Percentiles rank a stretch among this genome's conserved stretches.
Evolutionary conservation across 2,329 filamentous ascomycete species (phyloP).

Genomic region (Cladosporium colombiae): DNA sequence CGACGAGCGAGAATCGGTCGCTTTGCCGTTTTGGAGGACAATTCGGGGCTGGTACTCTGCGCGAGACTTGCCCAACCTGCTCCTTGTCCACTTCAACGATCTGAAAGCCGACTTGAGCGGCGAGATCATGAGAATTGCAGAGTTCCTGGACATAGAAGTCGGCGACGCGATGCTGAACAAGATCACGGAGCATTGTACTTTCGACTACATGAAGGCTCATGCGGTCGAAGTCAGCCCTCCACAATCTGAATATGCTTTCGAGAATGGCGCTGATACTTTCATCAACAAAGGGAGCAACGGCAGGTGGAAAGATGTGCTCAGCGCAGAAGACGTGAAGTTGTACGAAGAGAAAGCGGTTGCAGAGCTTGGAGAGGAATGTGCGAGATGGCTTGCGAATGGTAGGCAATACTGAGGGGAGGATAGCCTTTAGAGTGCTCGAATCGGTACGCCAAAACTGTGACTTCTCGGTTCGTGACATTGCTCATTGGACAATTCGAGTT

Average conservation of each 20-base stretch:
- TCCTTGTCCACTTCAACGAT: conserved; percentile 9
- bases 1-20: not conserved
- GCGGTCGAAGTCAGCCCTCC: not conserved
- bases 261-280: conserved; percentile 1
- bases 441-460: too few species aligned
- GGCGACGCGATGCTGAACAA: not conserved
- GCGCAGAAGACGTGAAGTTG: not conserved
- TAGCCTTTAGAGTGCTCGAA: too few species aligned
- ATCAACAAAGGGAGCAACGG: conserved; percentile 2
- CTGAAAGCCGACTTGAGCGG: conserved; percentile 3
- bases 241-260: not conserved
- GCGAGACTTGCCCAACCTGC: conserved; percentile 1
- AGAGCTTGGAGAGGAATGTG: conserved; percentile 8
- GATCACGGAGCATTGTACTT: not conserved
- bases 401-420: too few species aligned
- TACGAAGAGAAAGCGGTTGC: conserved; percentile 4
- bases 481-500: too few species aligned
- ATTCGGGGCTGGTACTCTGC: not conserved
- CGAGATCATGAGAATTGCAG: conserved; percentile 1
- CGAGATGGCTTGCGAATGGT: not conserved
- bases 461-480: too few species aligned
- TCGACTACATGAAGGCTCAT: conserved; percentile 4
- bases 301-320: conserved; percentile 7
- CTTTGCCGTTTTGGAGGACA: not conserved
- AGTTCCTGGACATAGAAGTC: not conserved